These are phyloP conservation scores for Meredithiella fracta DNA, from an alignment of 2,329 filamentous ascomycete genomes.

Conservation along the genomic window DNA sequence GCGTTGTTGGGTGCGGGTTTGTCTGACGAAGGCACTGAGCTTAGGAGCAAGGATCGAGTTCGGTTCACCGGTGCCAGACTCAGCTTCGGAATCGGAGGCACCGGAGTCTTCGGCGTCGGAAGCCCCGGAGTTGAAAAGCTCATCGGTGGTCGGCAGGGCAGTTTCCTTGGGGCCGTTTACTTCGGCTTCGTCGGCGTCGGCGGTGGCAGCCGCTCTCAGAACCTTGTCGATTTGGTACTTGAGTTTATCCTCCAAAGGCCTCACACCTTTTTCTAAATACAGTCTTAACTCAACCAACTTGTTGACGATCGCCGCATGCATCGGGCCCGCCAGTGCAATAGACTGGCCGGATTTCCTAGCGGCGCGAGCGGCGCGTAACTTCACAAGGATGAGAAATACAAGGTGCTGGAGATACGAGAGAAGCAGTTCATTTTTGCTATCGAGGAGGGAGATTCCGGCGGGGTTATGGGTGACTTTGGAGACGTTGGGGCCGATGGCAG, in stretches of 20 bases:
- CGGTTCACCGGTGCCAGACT: constrained; percentile 13
- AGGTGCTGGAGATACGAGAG: constrained; percentile 92
- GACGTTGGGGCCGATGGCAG: constrained; percentile 49
- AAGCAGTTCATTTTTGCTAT: constrained; percentile 93
- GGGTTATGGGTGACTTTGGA: constrained; percentile 52
- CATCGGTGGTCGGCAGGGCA: constrained; percentile 4
- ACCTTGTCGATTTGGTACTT: constrained; percentile 96
- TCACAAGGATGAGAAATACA: constrained; percentile 70
- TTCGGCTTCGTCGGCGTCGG: constrained; percentile 28
- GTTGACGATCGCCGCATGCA: constrained; percentile 41
- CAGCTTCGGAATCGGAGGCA: constrained; percentile 21
- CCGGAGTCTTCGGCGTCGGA: constrained; percentile 22
- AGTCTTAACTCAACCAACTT: constrained; percentile 86
- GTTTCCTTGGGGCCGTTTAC: constrained; percentile 11
- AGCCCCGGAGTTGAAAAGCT: constrained; percentile 18
- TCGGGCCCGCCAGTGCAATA: neutral
- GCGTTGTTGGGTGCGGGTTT: constrained; percentile 12
- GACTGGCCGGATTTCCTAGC: constrained; percentile 14
- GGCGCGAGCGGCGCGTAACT: constrained; percentile 42
- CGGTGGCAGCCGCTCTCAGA: constrained; percentile 68
- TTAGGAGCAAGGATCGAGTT: constrained; percentile 13
- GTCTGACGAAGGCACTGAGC: constrained; percentile 10
- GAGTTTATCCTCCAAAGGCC: constrained; percentile 74
- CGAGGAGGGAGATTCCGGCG: constrained; percentile 83
- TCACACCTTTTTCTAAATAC: constrained; percentile 82